These are phyloP conservation scores for Podila epigama DNA, from an alignment of 192 early-diverging fungal genomes.

Conservation along the genomic window DNA sequence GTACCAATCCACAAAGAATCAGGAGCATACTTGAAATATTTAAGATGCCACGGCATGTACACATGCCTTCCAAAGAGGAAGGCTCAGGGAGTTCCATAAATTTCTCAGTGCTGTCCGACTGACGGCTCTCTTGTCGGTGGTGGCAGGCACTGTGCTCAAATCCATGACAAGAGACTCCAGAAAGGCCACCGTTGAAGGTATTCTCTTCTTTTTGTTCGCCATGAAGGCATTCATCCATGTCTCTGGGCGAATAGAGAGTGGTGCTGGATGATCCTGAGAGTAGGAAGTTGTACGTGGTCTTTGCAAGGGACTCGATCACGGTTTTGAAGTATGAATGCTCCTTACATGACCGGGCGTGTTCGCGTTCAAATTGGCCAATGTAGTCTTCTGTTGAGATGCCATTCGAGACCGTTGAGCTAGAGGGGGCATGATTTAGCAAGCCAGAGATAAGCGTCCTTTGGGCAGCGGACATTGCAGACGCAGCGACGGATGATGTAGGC, in stretches of 20 bases:
- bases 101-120: constrained; percentile 20
- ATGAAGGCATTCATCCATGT: background rate
- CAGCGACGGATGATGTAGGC: constrained; percentile 6
- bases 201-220: background rate
- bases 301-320: constrained; percentile 1
- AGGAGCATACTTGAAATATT: constrained; percentile 42
- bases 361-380: constrained; percentile 32
- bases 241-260: background rate
- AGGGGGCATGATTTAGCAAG: background rate
- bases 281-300: background rate
- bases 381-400: constrained; percentile 13
- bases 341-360: constrained; percentile 5
- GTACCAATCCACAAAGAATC: constrained; percentile 23
- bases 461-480: constrained; percentile 17
- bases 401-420: background rate
- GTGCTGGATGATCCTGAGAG: background rate
- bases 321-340: background rate
- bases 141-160: background rate
- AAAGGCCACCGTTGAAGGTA: background rate
- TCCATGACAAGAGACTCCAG: background rate
- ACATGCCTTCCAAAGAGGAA: constrained; percentile 24
- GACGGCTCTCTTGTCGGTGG: background rate
- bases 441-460: background rate
- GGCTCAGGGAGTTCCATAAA: constrained; percentile 39
- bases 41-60: constrained; percentile 22